These are phyloP conservation scores for Jacaranda copaia DNA, from an alignment of 257 asterid genomes.

Conservation along the genomic window DNA sequence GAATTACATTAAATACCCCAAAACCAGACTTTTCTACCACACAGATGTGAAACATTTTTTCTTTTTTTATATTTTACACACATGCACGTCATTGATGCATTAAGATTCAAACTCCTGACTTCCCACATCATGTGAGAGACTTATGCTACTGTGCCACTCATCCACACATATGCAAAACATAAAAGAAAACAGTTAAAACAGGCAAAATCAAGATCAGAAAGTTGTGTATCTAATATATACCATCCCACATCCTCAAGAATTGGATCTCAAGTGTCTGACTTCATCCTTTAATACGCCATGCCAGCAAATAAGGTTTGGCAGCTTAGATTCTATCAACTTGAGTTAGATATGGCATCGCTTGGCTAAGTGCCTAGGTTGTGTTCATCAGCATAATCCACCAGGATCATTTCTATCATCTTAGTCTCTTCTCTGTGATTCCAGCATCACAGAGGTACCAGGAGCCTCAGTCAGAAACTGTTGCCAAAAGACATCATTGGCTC, in stretches of 20 bases:
- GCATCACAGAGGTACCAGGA: slow-evolving; percentile 51
- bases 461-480: slow-evolving; percentile 85
- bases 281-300: slow-evolving; percentile 2
- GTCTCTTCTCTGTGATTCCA: slow-evolving; percentile 49
- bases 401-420: slow-evolving; percentile 35
- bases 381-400: slow-evolving; percentile 40
- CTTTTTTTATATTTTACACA: too few relatives aligned
- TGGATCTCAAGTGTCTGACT: not conserved
- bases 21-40: not conserved
- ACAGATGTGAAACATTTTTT: not conserved
- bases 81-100: too few relatives aligned
- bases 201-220: slow-evolving; percentile 25
- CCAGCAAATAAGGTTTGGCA: not conserved
- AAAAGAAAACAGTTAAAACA: slow-evolving; percentile 22
- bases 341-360: slow-evolving; percentile 61
- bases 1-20: not conserved
- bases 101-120: too few relatives aligned
- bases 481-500: slow-evolving; percentile 82
- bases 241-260: slow-evolving; percentile 28
- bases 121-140: too few relatives aligned
- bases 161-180: not conserved
- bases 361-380: slow-evolving; percentile 44
- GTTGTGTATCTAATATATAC: slow-evolving; percentile 31
- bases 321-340: slow-evolving; percentile 48
- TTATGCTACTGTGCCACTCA: too few relatives aligned